These are phyloP conservation scores for Botrytis fragariae DNA, from an alignment of 2,329 filamentous ascomycete species.

Conservation along the genomic window DNA sequence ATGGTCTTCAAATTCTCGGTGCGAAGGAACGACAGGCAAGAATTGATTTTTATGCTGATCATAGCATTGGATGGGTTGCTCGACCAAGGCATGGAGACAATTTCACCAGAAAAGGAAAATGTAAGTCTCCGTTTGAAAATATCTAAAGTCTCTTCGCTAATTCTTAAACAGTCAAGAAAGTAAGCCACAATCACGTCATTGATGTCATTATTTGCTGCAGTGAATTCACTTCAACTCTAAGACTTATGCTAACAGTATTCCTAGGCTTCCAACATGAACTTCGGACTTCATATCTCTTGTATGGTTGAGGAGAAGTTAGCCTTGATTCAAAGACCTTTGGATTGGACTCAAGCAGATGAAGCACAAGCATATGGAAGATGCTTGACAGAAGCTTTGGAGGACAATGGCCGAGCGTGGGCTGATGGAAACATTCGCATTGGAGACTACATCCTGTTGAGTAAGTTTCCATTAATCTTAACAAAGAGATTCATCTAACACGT, in stretches of 20 bases:
- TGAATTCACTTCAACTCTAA: not conserved
- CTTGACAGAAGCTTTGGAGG: slow-evolving; percentile 64
- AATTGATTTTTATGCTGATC: slow-evolving; percentile 66
- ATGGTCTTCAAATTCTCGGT: slow-evolving; percentile 66
- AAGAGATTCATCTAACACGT: slow-evolving; percentile 23
- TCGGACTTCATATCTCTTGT: slow-evolving; percentile 63
- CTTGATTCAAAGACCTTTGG: slow-evolving; percentile 52
- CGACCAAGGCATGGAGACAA: slow-evolving; percentile 62
- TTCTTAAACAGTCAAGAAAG: slow-evolving; percentile 40
- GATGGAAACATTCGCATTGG: slow-evolving; percentile 84
- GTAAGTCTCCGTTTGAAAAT: slow-evolving; percentile 27
- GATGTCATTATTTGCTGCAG: not conserved
- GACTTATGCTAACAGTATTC: not conserved
- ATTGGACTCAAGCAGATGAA: slow-evolving; percentile 70
- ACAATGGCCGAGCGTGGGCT: slow-evolving; percentile 71
- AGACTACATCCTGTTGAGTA: slow-evolving; percentile 72
- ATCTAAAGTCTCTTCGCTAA: slow-evolving; percentile 22
- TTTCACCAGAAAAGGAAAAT: slow-evolving; percentile 61
- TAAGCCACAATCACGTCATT: slow-evolving; percentile 28
- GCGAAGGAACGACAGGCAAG: slow-evolving; percentile 61
- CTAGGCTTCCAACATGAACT: slow-evolving; percentile 74
- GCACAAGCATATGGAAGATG: slow-evolving; percentile 62
- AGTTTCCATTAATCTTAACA: slow-evolving; percentile 19
- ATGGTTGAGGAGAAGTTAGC: slow-evolving; percentile 68
- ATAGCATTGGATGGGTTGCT: slow-evolving; percentile 68